Percentiles rank a stretch among this genome's conserved stretches.
Evolutionary conservation across 2,329 filamentous ascomycete genomes (phyloP).

Genomic region (Sclerotinia nivalis): DNA sequence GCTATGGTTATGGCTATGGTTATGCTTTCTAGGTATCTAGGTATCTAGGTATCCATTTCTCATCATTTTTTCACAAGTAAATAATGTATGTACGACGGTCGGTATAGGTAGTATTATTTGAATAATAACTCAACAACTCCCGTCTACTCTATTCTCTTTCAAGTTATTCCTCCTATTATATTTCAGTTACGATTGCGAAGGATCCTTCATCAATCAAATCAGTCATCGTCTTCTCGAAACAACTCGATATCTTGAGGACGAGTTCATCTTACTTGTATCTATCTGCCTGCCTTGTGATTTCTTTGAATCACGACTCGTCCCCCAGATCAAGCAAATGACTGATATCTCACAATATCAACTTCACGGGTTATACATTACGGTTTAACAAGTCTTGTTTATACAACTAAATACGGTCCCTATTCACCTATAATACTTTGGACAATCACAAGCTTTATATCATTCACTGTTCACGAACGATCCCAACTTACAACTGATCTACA

Average conservation of each 20-base stretch:
- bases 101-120: not conserved
- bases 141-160: not conserved
- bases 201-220: not conserved
- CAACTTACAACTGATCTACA: conserved; percentile 5
- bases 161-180: not conserved
- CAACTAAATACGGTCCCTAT: not conserved
- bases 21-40: too few relatives aligned
- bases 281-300: conserved; percentile 11
- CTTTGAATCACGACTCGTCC: conserved; percentile 15
- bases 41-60: too few relatives aligned
- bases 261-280: not conserved
- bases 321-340: conserved; percentile 17
- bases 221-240: not conserved
- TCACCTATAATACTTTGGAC: not conserved
- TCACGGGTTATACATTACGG: not conserved
- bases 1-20: too few relatives aligned
- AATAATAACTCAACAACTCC: not conserved
- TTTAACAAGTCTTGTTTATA: conserved; percentile 1
- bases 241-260: not conserved
- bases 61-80: too few relatives aligned
- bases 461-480: not conserved
- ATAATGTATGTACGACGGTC: not conserved
- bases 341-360: conserved; percentile 22
- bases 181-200: not conserved
- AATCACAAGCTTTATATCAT: conserved; percentile 18